Evolutionary conservation across 2,329 filamentous ascomycete genomes (phyloP).

Genomic region (Aspergillus phoenicis): DNA sequence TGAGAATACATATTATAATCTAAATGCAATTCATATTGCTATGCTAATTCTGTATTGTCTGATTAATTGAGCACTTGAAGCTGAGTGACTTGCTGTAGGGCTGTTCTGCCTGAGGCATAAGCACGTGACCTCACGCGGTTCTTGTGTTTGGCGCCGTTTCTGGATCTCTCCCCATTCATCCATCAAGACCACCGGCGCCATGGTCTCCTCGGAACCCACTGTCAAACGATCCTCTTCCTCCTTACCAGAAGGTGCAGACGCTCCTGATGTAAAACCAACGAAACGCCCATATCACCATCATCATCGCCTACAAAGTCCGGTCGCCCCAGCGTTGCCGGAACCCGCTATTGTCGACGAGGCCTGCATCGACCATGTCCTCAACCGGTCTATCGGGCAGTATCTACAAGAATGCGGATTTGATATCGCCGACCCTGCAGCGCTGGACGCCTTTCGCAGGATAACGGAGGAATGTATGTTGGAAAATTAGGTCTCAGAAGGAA

Average conservation of each 20-base stretch:
- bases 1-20: too few relatives aligned
- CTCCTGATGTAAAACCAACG: constrained; percentile 33
- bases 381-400: constrained; percentile 57
- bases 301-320: constrained; percentile 43
- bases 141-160: constrained; percentile 21
- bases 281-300: constrained; percentile 47
- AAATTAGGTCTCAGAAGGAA: not conserved
- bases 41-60: too few relatives aligned
- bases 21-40: too few relatives aligned
- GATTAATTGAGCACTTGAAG: too few relatives aligned
- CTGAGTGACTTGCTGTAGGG: not conserved
- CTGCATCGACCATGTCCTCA: constrained; percentile 57
- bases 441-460: constrained; percentile 58
- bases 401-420: constrained; percentile 59
- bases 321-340: constrained; percentile 36
- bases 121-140: constrained; percentile 28
- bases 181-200: constrained; percentile 25
- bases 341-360: constrained; percentile 53
- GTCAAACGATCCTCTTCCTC: constrained; percentile 40
- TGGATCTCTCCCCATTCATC: constrained; percentile 11
- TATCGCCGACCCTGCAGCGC: constrained; percentile 55
- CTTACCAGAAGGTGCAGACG: constrained; percentile 18
- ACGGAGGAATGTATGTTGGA: constrained; percentile 60
- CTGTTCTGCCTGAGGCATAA: constrained; percentile 20
- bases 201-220: constrained; percentile 33